A percentile compares a stretch with the other conserved stretches of the same genome.
These are phyloP conservation scores for Cochlearia excelsa DNA, from an alignment of 345 rosid genomes.

Conservation along the genomic window DNA sequence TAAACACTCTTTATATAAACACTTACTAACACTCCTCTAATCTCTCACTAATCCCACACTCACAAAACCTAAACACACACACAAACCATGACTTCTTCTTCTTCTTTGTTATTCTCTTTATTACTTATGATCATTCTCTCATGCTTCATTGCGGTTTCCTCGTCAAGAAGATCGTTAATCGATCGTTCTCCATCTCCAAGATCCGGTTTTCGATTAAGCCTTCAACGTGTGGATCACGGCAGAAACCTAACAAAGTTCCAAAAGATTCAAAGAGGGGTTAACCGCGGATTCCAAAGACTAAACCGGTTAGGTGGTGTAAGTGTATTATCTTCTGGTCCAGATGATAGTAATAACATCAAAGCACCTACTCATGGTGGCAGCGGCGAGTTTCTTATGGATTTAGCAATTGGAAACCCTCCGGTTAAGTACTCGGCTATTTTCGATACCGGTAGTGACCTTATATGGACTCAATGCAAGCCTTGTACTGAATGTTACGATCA, in stretches of 20 bases:
- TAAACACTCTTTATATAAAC: conserved; percentile 27
- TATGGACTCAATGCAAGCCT: conserved; percentile 97
- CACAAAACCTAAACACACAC: too few relatives aligned
- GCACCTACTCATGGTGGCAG: conserved; percentile 61
- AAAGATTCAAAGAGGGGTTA: conserved; percentile 59
- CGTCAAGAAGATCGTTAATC: conserved; percentile 32
- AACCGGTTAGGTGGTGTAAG: conserved; percentile 53
- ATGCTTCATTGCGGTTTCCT: conserved; percentile 15
- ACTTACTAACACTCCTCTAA: conserved; percentile 16
- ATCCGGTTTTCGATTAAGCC: conserved; percentile 45
- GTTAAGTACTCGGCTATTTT: conserved; percentile 58
- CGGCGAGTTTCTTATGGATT: conserved; percentile 76
- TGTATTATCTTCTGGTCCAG: conserved; percentile 37
- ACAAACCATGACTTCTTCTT: conserved; percentile 27
- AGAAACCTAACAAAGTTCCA: conserved; percentile 75
- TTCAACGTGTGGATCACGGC: conserved; percentile 62
- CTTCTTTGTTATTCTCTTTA: conserved; percentile 22
- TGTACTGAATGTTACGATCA: conserved; percentile 68
- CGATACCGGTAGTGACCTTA: conserved; percentile 88
- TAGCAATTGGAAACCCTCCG: conserved; percentile 68
- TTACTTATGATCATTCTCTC: conserved; percentile 26
- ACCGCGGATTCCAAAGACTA: conserved; percentile 55
- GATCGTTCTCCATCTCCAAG: neutral
- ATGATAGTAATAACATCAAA: conserved; percentile 29
- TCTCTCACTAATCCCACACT: conserved; percentile 21